Conservation (phyloP, 306 rosid species). For the Albizia julibrissin region DNA sequence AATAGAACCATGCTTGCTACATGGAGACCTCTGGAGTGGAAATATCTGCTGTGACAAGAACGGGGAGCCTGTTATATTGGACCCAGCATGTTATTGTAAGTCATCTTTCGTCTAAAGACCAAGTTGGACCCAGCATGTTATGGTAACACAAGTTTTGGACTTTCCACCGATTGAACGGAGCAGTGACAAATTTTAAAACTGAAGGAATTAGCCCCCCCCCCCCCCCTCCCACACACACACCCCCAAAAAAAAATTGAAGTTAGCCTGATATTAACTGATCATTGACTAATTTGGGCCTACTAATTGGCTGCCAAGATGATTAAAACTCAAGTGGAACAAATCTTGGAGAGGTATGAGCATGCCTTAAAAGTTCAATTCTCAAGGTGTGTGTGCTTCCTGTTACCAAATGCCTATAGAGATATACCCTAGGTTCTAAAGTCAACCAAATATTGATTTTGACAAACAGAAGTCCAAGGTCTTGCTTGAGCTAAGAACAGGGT, state of each 20-base stretch:
- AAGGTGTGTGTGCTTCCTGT: too few relatives aligned
- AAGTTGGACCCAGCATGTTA: background rate
- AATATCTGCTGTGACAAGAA: constrained; percentile 81
- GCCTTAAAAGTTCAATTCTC: too few relatives aligned
- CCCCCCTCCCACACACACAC: too few relatives aligned
- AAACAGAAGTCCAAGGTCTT: too few relatives aligned
- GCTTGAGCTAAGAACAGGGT: too few relatives aligned
- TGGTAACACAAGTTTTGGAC: background rate
- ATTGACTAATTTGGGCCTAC: background rate
- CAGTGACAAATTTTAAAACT: background rate
- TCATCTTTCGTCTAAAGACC: constrained; percentile 19
- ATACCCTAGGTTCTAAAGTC: too few relatives aligned
- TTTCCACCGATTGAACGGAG: background rate
- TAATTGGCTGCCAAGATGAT: background rate
- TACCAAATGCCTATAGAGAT: too few relatives aligned
- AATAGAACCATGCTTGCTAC: constrained; percentile 89
- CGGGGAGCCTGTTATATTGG: constrained; percentile 89
- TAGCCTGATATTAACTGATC: too few relatives aligned
- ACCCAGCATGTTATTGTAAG: constrained; percentile 98
- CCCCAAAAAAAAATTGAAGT: too few relatives aligned
- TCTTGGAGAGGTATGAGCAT: background rate
- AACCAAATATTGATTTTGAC: too few relatives aligned
- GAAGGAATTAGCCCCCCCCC: background rate
- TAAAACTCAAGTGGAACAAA: background rate
- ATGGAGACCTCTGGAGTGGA: constrained; percentile 98